Conservation (phyloP, 176 grass and related monocot species). For the Lolium rigidum region DNA sequence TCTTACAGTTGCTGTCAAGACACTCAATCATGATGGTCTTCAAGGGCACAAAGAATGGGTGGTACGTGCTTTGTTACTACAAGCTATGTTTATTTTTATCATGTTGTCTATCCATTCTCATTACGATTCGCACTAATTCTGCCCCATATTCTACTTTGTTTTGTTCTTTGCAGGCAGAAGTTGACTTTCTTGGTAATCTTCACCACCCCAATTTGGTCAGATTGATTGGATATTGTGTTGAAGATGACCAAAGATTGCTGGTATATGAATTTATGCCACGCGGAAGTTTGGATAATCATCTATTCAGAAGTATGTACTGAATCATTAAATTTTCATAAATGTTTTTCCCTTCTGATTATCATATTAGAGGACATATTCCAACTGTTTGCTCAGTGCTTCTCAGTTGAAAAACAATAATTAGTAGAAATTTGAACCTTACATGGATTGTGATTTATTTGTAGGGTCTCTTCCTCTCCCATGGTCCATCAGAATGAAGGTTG, state of each 20-base stretch:
- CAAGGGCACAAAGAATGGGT: constrained; percentile 96
- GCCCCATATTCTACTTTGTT: constrained; percentile 13
- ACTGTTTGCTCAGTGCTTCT: constrained; percentile 11
- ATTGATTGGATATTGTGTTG: constrained; percentile 86
- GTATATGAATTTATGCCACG: constrained; percentile 94
- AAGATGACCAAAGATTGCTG: constrained; percentile 90
- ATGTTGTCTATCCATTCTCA: not conserved
- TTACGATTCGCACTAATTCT: constrained; percentile 18
- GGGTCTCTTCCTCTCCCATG: constrained; percentile 83
- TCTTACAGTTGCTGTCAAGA: constrained; percentile 94
- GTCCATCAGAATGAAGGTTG: constrained; percentile 82
- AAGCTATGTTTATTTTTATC: constrained; percentile 25
- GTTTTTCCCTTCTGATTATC: not conserved
- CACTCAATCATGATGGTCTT: constrained; percentile 89
- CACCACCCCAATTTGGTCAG: constrained; percentile 77
- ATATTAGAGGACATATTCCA: constrained; percentile 9
- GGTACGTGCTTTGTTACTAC: constrained; percentile 51
- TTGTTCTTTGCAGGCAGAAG: constrained; percentile 64
- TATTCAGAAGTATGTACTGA: constrained; percentile 78
- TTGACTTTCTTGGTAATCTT: constrained; percentile 89
- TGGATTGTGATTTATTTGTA: constrained; percentile 36
- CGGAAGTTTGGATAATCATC: constrained; percentile 88
- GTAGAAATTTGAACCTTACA: constrained; percentile 2
- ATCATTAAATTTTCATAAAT: constrained; percentile 8
- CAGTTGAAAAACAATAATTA: constrained; percentile 24